Percentiles rank a stretch among this genome's conserved stretches.
These are phyloP conservation scores for Rhizopus delemar DNA, from an alignment of 371 early-diverging fungal species.

Conservation along the genomic window DNA sequence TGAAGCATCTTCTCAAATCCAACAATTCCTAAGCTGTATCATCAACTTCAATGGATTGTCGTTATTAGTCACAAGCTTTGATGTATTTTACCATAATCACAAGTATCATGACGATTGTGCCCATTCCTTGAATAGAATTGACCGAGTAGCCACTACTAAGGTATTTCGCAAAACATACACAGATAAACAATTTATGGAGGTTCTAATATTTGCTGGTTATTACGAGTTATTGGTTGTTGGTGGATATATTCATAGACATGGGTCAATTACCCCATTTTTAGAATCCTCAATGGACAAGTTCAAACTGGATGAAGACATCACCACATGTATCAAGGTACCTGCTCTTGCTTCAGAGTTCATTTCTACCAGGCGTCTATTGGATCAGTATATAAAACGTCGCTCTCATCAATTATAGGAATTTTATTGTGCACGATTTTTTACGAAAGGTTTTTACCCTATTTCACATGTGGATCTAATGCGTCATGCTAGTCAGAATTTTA, in stretches of 20 bases:
- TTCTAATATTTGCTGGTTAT: constrained; percentile 1
- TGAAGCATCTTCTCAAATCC: constrained; percentile 4
- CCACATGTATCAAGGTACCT: neutral
- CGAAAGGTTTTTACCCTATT: neutral
- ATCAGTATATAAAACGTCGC: constrained; percentile 2
- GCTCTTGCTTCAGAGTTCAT: neutral
- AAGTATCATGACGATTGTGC: neutral
- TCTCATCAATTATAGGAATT: constrained; percentile 3
- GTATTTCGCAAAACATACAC: constrained; percentile 6
- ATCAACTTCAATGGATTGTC: constrained; percentile 4
- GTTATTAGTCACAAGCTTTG: constrained; percentile 1
- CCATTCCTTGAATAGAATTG: constrained; percentile 1
- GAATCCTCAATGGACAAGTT: constrained; percentile 2
- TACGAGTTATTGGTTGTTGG: constrained; percentile 4
- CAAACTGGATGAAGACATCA: constrained; percentile 4
- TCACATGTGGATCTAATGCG: neutral
- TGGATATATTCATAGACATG: neutral
- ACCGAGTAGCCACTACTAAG: neutral
- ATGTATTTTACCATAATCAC: constrained; percentile 4
- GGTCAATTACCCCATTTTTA: constrained; percentile 1
- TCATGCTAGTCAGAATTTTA: constrained; percentile 4
- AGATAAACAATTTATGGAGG: neutral
- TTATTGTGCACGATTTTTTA: constrained; percentile 1
- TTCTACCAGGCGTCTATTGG: neutral
- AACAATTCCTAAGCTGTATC: constrained; percentile 1